phyloP scores from a whole-genome alignment of 352 stramenopile species.

The Globisporangium takayamanum region DNA sequence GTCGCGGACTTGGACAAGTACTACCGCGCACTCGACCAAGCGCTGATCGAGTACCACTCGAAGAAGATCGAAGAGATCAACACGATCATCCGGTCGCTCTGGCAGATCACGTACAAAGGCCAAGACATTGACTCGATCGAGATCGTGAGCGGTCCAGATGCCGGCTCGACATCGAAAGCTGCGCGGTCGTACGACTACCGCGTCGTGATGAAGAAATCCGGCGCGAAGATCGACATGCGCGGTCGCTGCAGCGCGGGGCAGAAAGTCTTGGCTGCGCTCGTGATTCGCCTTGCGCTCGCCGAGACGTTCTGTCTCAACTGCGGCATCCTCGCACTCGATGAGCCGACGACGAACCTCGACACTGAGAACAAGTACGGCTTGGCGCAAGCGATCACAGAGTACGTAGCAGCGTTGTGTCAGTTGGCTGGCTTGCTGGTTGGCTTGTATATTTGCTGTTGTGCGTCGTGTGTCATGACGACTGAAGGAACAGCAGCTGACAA shows the following conservation, averaged over 20 bases:
- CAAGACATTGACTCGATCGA: constrained; percentile 99
- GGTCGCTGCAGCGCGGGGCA: constrained; percentile 98
- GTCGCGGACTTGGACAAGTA: constrained; percentile 97
- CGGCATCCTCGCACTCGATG: constrained; percentile 97
- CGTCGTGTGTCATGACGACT: not conserved
- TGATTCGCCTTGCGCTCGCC: constrained; percentile 97
- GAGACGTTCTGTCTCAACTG: constrained; percentile 99
- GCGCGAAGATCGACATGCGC: constrained; percentile 97
- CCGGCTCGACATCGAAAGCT: constrained; percentile 31
- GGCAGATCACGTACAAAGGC: constrained; percentile 98
- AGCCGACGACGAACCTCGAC: constrained; percentile 98
- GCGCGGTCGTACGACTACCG: constrained; percentile 97
- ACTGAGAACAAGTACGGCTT: constrained; percentile 95
- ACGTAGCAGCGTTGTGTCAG: constrained; percentile 14
- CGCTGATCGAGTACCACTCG: constrained; percentile 95
- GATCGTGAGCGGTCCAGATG: constrained; percentile 92
- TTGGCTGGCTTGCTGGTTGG: not conserved
- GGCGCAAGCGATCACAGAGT: constrained; percentile 85
- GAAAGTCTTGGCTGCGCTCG: constrained; percentile 92
- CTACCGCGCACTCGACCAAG: constrained; percentile 93
- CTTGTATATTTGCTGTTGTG: not conserved
- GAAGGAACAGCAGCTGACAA: not conserved
- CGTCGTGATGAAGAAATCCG: constrained; percentile 98
- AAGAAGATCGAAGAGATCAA: constrained; percentile 99
- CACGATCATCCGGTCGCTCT: constrained; percentile 97